phyloP scores from a whole-genome alignment of 331 rosid genomes.

The Cydonia oblonga region DNA sequence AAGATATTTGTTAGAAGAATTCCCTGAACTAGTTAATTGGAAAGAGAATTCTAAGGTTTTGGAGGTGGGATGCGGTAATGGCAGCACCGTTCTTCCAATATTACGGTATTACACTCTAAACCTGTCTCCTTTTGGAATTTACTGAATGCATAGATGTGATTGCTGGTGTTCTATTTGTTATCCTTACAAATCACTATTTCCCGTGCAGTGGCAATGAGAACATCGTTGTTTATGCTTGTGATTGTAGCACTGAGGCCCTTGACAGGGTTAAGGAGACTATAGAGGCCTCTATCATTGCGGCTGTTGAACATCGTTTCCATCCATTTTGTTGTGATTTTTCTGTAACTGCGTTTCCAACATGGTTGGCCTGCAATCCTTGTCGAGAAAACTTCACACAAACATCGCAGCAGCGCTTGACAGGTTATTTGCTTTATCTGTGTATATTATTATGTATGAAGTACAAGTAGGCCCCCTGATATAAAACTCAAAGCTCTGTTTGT shows the following conservation, averaged over 20 bases:
- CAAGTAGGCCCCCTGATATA: background rate
- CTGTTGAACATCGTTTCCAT: constrained; percentile 35
- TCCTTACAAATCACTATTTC: constrained; percentile 9
- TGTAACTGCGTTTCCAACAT: constrained; percentile 39
- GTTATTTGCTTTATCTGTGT: constrained; percentile 23
- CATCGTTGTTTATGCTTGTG: constrained; percentile 64
- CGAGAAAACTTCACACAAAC: constrained; percentile 17
- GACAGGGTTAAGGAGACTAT: constrained; percentile 56
- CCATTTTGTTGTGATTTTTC: constrained; percentile 75
- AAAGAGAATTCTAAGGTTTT: constrained; percentile 39
- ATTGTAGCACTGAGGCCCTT: constrained; percentile 66
- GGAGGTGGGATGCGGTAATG: constrained; percentile 94
- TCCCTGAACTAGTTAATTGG: constrained; percentile 53
- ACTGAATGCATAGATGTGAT: background rate
- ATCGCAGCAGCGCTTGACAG: constrained; percentile 25
- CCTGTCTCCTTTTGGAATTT: background rate
- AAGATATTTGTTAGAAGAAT: constrained; percentile 77
- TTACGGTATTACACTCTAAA: constrained; percentile 39
- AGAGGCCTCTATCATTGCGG: constrained; percentile 11
- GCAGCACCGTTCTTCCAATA: constrained; percentile 77
- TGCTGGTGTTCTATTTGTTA: background rate
- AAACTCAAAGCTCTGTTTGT: constrained; percentile 9
- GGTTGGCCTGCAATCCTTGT: constrained; percentile 66
- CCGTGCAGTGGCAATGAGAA: constrained; percentile 54
- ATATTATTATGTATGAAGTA: background rate